These are phyloP conservation scores for Candida sanyaensis DNA, from an alignment of 1,139 yeast species.

Conservation along the genomic window DNA sequence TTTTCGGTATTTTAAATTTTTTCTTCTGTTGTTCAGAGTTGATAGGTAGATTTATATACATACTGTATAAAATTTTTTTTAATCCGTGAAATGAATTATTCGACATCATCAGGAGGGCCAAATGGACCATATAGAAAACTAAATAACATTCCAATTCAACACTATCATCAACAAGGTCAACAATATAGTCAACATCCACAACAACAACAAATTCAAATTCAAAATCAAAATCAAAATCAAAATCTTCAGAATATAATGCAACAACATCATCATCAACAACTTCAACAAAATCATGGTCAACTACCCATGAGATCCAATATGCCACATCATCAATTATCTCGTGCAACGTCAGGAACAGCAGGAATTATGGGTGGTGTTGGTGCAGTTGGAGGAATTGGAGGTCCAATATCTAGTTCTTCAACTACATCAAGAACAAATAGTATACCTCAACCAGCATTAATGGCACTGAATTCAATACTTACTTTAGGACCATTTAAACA, in stretches of 20 bases:
- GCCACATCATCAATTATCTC: conserved; percentile 6
- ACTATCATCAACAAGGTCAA: background rate
- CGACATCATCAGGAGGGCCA: conserved; percentile 9
- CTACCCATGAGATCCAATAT: conserved; percentile 6
- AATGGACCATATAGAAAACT: conserved; percentile 9
- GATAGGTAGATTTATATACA: background rate
- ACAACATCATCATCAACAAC: conserved; percentile 8
- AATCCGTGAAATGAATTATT: conserved; percentile 8
- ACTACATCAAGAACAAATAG: conserved; percentile 7
- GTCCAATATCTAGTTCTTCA: conserved; percentile 1
- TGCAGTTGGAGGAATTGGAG: background rate
- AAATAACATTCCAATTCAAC: conserved; percentile 7
- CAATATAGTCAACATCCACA: background rate
- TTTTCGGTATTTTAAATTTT: background rate
- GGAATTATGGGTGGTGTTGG: background rate
- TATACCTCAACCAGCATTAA: conserved; percentile 45
- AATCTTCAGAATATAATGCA: conserved; percentile 1
- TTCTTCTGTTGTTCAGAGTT: background rate
- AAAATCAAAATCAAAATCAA: background rate
- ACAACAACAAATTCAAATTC: background rate
- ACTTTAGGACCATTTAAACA: conserved; percentile 73
- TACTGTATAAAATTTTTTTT: background rate
- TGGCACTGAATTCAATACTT: conserved; percentile 70
- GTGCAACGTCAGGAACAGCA: conserved; percentile 4
- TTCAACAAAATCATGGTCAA: conserved; percentile 4